Conservation (phyloP, 176 grass and related monocot species). For the Raddia distichophylla region DNA sequence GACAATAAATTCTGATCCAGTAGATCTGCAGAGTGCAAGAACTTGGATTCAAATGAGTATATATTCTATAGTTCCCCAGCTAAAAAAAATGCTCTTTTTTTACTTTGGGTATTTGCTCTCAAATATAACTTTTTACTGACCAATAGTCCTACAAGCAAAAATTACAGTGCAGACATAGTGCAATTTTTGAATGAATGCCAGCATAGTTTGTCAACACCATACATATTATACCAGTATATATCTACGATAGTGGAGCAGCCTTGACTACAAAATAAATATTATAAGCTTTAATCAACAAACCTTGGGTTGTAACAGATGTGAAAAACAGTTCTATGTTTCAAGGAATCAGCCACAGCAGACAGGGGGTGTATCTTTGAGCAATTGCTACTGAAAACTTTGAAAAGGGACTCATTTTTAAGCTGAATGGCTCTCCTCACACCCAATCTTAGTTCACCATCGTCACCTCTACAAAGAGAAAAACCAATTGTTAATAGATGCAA, state of each 20-base stretch:
- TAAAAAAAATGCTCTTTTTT: neutral
- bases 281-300: conserved; percentile 44
- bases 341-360: conserved; percentile 57
- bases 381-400: conserved; percentile 47
- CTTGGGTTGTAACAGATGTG: conserved; percentile 90
- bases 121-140: neutral
- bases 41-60: neutral
- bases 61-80: neutral
- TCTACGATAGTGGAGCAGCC: neutral
- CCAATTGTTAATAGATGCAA: conserved; percentile 19
- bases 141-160: neutral
- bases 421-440: conserved; percentile 84
- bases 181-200: neutral
- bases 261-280: conserved; percentile 15
- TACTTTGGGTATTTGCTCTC: neutral
- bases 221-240: neutral
- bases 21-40: conserved; percentile 51
- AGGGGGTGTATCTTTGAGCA: conserved; percentile 41
- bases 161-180: neutral
- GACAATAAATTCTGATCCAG: conserved; percentile 77
- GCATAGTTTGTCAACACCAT: neutral
- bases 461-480: conserved; percentile 57
- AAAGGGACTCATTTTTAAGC: conserved; percentile 70
- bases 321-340: conserved; percentile 64
- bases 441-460: conserved; percentile 82